Conservation (phyloP, 768 basidiomycete genomes). For the Calocybe gangraenosa region DNA sequence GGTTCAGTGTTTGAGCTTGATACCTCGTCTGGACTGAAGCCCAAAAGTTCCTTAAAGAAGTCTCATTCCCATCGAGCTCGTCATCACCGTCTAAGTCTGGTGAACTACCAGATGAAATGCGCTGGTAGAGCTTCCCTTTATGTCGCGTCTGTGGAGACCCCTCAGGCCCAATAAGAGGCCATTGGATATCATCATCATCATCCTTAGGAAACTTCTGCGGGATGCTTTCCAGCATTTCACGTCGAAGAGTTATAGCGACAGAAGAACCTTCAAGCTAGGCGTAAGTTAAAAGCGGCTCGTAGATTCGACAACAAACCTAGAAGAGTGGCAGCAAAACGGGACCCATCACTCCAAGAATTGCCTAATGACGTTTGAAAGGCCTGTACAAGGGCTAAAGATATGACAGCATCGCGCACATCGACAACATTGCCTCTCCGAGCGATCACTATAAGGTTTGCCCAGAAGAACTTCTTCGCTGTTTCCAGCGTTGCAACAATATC, state of each 20-base stretch:
- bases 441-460: slow-evolving; percentile 55
- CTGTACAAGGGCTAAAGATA: slow-evolving; percentile 66
- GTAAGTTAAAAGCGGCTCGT: slow-evolving; percentile 1
- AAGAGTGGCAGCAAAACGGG: slow-evolving; percentile 56
- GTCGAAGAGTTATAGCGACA: slow-evolving; percentile 71
- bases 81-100: slow-evolving; percentile 35
- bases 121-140: slow-evolving; percentile 14
- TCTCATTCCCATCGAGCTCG: slow-evolving; percentile 23
- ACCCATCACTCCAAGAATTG: slow-evolving; percentile 41
- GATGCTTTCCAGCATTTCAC: slow-evolving; percentile 85
- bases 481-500: slow-evolving; percentile 60
- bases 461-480: slow-evolving; percentile 67
- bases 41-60: slow-evolving; percentile 59
- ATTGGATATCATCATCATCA: slow-evolving; percentile 61
- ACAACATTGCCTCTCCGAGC: slow-evolving; percentile 58
- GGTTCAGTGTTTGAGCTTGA: slow-evolving; percentile 37
- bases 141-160: slow-evolving; percentile 35
- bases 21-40: slow-evolving; percentile 51
- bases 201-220: slow-evolving; percentile 57
- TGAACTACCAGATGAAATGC: slow-evolving; percentile 14
- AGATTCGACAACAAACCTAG: slow-evolving; percentile 42
- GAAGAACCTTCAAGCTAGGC: slow-evolving; percentile 52
- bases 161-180: slow-evolving; percentile 55
- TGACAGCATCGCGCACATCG: slow-evolving; percentile 69
- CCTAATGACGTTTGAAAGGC: slow-evolving; percentile 83